Evolutionary conservation across 371 early-diverging fungal genomes (phyloP), one percentile per base, ranked within the genome.

Genomic region (Apophysomyces trapeziformis): DNA sequence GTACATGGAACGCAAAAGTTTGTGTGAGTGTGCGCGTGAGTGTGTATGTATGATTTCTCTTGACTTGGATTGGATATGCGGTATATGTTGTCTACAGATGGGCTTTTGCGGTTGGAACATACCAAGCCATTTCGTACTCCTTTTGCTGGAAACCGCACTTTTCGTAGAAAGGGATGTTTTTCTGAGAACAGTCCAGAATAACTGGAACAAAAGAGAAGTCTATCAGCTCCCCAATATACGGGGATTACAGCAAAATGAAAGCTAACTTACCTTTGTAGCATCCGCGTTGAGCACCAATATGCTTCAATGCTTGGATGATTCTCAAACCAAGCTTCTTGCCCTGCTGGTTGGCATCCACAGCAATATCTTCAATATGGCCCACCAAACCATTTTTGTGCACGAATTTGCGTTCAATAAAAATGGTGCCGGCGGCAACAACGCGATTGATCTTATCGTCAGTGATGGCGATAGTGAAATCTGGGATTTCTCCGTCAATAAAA

Each of bases 331-430:
- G 83, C 70, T 97, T 95, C 78, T 93, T 88, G 56, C 99, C 98
- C 67, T 97, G 96, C 76, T 95, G 92, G n/a, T 92, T 90, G 65
- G 87, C 85, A 65, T 92, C 89, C 13, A 97, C 96, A 41, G 97
- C 99, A 77, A 99, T 96, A 72, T 98, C 99, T 75, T 93, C 91
- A 63, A 94, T 93, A 58, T 93, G 93, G 2, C 91, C 97, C 36
- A 88, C 89, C 57, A 90, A 76, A 12, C 96, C 98, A 68, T 91
- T 92, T 65, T 85, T 79, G 63, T 94, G 91, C 36, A 98, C 87
- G 71, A 99, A 97, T 85, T 99, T 99, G 67, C 93, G 91, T 77
- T 99, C 99, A 37, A 96, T 89, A 38, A 99, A 74, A 59, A 99
- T 79, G 13, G 98, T 96, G 38, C 99, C 99, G n/a, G 93, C 90